Evolutionary conservation across 495 filamentous ascomycete species (phyloP).

Genomic region (Aspergillus indologenus): DNA sequence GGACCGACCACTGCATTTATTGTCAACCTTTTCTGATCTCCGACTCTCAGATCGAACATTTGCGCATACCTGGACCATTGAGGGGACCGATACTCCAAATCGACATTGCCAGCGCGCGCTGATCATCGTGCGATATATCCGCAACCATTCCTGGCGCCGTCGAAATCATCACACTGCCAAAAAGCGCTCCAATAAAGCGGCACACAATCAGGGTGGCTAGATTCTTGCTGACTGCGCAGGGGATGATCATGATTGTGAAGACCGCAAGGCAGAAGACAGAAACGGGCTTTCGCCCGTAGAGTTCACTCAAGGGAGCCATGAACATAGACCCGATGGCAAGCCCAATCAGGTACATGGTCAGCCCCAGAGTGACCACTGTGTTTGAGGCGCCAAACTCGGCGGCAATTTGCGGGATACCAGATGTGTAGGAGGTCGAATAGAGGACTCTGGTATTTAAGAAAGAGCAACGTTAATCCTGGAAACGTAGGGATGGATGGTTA

Average conservation of each 20-base stretch:
- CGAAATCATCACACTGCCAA: conserved; percentile 72
- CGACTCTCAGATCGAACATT: background rate
- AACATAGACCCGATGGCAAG: conserved; percentile 69
- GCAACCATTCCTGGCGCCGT: conserved; percentile 81
- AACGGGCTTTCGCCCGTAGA: conserved; percentile 70
- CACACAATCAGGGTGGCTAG: conserved; percentile 61
- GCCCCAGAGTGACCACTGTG: conserved; percentile 64
- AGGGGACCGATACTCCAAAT: conserved; percentile 75
- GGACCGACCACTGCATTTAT: conserved; percentile 40
- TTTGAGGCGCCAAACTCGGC: conserved; percentile 59
- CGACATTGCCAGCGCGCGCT: conserved; percentile 69
- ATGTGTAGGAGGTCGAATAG: conserved; percentile 66
- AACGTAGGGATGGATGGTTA: background rate
- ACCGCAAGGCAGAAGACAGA: conserved; percentile 60
- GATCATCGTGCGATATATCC: conserved; percentile 73
- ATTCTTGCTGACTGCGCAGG: conserved; percentile 64
- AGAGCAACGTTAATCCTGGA: too few species aligned
- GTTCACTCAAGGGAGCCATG: conserved; percentile 71
- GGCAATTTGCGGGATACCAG: conserved; percentile 19
- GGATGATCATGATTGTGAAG: conserved; percentile 66
- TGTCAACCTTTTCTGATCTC: background rate
- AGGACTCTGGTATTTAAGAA: conserved; percentile 50
- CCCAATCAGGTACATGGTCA: conserved; percentile 68
- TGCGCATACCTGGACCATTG: conserved; percentile 65
- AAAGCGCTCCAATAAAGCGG: conserved; percentile 73